Percentiles rank a stretch among this genome's conserved stretches.
phyloP scores from a whole-genome alignment of 208 protist genomes.

The Leishmania gerbilli region DNA sequence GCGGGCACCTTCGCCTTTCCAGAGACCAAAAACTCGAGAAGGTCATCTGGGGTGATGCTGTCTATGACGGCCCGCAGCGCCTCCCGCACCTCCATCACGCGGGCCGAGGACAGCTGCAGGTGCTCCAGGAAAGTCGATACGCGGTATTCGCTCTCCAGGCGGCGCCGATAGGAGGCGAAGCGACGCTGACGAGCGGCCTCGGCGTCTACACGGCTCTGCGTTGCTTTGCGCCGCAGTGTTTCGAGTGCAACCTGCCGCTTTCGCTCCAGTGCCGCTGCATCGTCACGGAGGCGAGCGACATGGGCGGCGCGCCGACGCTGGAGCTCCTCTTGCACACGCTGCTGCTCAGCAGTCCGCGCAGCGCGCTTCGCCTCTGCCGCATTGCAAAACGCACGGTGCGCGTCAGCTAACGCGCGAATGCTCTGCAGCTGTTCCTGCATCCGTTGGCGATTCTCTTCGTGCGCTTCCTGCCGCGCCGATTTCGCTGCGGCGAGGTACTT shows the following conservation, averaged over 20 bases:
- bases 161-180: constrained; percentile 34
- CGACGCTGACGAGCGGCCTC: constrained; percentile 32
- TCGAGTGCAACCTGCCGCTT: constrained; percentile 35
- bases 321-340: constrained; percentile 29
- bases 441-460: constrained; percentile 1
- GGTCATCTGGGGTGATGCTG: constrained; percentile 66
- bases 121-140: constrained; percentile 66
- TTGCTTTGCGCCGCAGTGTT: constrained; percentile 31
- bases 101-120: constrained; percentile 47
- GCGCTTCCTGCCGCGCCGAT: neutral
- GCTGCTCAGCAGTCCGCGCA: constrained; percentile 20
- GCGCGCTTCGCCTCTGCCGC: constrained; percentile 2
- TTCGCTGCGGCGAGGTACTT: neutral
- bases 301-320: constrained; percentile 25
- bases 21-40: constrained; percentile 81
- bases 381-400: constrained; percentile 10
- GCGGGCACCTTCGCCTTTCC: constrained; percentile 58
- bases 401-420: constrained; percentile 5
- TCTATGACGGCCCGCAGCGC: constrained; percentile 37
- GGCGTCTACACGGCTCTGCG: constrained; percentile 19
- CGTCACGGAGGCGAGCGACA: constrained; percentile 13
- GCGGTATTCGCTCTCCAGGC: constrained; percentile 41
- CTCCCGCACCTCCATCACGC: constrained; percentile 42
- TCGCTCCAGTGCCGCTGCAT: constrained; percentile 22
- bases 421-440: constrained; percentile 14